Percentiles rank a stretch among this genome's conserved stretches.
These are phyloP conservation scores for Fraxinus baroniana DNA, from an alignment of 305 asterid species.

Conservation along the genomic window DNA sequence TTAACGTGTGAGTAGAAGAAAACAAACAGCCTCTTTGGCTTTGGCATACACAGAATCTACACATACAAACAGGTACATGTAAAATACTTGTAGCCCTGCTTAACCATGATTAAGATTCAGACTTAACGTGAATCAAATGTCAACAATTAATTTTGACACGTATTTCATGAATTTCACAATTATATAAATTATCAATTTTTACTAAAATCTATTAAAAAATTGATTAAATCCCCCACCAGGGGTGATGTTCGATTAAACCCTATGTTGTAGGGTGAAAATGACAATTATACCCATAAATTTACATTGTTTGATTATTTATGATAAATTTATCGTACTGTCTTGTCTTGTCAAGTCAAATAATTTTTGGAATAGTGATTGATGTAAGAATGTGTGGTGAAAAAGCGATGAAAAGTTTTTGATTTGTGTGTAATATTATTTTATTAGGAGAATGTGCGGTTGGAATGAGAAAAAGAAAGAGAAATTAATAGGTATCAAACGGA, in stretches of 20 bases:
- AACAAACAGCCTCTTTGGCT: slow-evolving; percentile 33
- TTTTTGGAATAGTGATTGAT: too few relatives aligned
- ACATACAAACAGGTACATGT: slow-evolving; percentile 30
- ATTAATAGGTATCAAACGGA: too few relatives aligned
- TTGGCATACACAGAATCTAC: slow-evolving; percentile 21
- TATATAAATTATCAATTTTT: too few relatives aligned
- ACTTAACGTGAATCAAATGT: neutral
- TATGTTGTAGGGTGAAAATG: neutral
- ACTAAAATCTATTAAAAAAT: too few relatives aligned
- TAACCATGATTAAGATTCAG: neutral
- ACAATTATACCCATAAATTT: neutral
- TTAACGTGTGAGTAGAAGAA: slow-evolving; percentile 41
- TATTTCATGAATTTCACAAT: neutral
- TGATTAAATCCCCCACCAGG: too few relatives aligned
- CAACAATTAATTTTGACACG: too few relatives aligned
- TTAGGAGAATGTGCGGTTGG: too few relatives aligned
- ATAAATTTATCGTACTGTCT: neutral
- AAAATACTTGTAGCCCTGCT: neutral
- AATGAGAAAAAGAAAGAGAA: too few relatives aligned
- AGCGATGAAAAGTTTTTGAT: too few relatives aligned
- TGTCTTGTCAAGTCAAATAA: neutral
- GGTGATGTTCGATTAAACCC: neutral
- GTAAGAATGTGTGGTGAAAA: too few relatives aligned
- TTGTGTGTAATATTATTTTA: too few relatives aligned
- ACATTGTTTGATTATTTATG: neutral